Evolutionary conservation across 1,284 basidiomycete genomes (phyloP), one percentile per base, ranked within the genome.

Genomic region (Ceratobasidium sp.): DNA sequence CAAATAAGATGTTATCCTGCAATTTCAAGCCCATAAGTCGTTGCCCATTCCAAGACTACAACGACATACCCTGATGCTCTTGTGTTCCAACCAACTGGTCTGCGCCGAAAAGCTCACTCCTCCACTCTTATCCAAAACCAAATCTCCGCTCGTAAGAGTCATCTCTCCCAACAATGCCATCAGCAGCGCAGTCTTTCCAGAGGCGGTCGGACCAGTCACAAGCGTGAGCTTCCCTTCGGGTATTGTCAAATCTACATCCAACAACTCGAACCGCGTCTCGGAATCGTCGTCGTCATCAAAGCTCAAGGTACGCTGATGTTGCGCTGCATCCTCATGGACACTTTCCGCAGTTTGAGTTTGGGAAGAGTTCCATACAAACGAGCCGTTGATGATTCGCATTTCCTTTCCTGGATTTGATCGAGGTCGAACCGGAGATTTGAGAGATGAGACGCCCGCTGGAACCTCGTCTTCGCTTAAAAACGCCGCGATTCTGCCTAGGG

Each of bases 61-160:
- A 3, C 21, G 32, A 53, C 41, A 1, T 30, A 55, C 55, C 48
- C 41, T 72, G 43, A 72, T 64, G 46, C 48, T 67, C 39, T 71
- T 70, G 36, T 76, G 84, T 72, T 86, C 82, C n/a, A 97, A 83
- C 94, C 93, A 97, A 0, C 95, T 90, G 0, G 89, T 86, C 80
- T 97, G 96, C 0, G 93, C 88, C 52, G 83, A 83, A 79, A 96
- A 97, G 0, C 94, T 93, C 36, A 96, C 88, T 9, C 89, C 83
- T 76, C 94, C 90, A 0, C 91, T 89, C 28, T 88, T 81, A 26
- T 85, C 83, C 79, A 92, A 88, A 2, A 91, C 82, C 6, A 73
- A 21, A 39, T 59, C 45, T 23, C 52, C 53, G 21, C 6, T n/a
- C 9, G 41, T 76, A 14, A 83, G 78, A 0, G 87, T 89, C 84